Base-by-base conservation (phyloP, 495 filamentous ascomycete species). In the Penicillium malachiteum region DNA sequence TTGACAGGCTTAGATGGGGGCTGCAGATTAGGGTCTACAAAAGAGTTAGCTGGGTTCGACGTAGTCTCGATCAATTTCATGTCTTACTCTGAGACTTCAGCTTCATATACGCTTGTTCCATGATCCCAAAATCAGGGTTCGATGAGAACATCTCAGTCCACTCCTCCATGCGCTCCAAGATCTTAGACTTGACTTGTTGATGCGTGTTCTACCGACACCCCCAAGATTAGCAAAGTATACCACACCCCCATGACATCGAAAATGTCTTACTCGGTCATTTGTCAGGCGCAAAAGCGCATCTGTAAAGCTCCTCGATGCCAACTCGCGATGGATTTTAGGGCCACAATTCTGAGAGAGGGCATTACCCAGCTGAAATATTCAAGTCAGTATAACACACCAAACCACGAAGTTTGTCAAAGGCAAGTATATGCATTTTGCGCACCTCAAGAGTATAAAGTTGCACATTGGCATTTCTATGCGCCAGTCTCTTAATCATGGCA, bases 391-490 rank as follows among this genome's bases (percentile, higher is more conserved):
- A 14, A 1, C 13, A 4, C 3, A 12, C 1, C 8, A 21, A 43
- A 32, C 9, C 18, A 42, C n/a, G 5, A 6, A 34, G 10, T 39
- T 17, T 11, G 10, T 12, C 41, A 14, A 18, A 37, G 11, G 13
- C 21, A 34, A 8, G 8, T 14, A 17, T 42, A 42, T 6, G 3
- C 17, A 31, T 32, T 8, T 14, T 43, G 55, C 81, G 44, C 62
- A 94, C 91, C 82, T 98, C 94, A 54, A 98, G 81, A 16, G 94
- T 97, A 68, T 98, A 98, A 33, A 98, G 81, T 75, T 98, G 94
- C n/a, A 98, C 94, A 73, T 98, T 97, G 53, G 94, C 94, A 74
- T 98, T 98, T 56, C 94, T 85, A 74, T 98, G 93, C 52, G 94
- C 95, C 59, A 98, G 79, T 55, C 94, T 81, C 76, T 96, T 97